Conservation (phyloP, 768 basidiomycete genomes). For the Suillus placidus region DNA sequence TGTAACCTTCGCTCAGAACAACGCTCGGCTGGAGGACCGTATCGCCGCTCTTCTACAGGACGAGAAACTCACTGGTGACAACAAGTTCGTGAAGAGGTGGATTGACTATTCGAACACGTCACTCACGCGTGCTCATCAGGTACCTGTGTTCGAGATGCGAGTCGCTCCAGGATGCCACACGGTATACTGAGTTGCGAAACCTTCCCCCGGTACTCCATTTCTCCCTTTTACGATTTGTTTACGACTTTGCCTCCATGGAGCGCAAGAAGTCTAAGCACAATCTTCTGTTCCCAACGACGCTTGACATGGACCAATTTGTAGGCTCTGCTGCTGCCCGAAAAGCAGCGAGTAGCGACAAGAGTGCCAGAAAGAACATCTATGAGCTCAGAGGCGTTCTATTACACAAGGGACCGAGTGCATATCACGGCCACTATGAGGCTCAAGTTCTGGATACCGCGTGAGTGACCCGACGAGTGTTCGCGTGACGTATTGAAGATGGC, state of each 20-base stretch:
- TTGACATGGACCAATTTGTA: constrained; percentile 76
- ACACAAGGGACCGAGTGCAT: constrained; percentile 91
- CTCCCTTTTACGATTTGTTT: constrained; percentile 92
- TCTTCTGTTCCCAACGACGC: constrained; percentile 71
- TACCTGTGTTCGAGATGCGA: constrained; percentile 83
- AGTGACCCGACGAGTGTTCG: constrained; percentile 27
- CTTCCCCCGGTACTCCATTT: constrained; percentile 92
- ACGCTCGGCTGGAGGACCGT: constrained; percentile 73
- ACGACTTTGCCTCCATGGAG: constrained; percentile 73
- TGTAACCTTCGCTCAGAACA: constrained; percentile 47
- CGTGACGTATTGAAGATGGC: neutral
- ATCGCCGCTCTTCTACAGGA: constrained; percentile 64
- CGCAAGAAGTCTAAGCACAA: constrained; percentile 86
- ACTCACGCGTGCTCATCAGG: constrained; percentile 39
- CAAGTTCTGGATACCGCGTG: constrained; percentile 77
- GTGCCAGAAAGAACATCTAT: constrained; percentile 50
- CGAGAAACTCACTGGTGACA: constrained; percentile 81
- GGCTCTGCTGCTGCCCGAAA: constrained; percentile 30
- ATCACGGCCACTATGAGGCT: constrained; percentile 89
- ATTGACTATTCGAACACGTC: neutral
- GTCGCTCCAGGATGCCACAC: constrained; percentile 73
- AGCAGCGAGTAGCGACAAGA: constrained; percentile 19
- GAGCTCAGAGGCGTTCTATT: constrained; percentile 83
- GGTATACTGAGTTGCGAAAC: constrained; percentile 67
- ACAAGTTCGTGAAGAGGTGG: constrained; percentile 52